Percentiles rank a stretch among this genome's conserved stretches.
phyloP scores from a whole-genome alignment of 1,139 yeast genomes.

The Pichia sp. region DNA sequence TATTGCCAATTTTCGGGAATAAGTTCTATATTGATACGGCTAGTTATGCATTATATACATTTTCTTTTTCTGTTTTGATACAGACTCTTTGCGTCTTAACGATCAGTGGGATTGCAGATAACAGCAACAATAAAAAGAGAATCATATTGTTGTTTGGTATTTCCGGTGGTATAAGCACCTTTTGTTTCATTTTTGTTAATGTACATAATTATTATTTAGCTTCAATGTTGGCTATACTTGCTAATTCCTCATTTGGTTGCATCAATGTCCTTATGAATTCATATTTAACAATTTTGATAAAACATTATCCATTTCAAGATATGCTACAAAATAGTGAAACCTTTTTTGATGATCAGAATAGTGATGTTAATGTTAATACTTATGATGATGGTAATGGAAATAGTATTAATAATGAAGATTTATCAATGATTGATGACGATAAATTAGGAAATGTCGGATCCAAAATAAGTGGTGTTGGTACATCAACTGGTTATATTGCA shows the following conservation, averaged over 20 bases:
- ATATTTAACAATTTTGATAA: slow-evolving; percentile 50
- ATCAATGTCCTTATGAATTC: slow-evolving; percentile 74
- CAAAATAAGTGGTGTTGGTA: slow-evolving; percentile 55
- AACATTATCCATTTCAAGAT: slow-evolving; percentile 26
- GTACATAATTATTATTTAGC: slow-evolving; percentile 47
- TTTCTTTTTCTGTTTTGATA: slow-evolving; percentile 54
- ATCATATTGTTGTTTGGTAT: slow-evolving; percentile 48
- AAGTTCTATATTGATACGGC: slow-evolving; percentile 51
- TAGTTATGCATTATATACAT: slow-evolving; percentile 62
- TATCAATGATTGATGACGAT: slow-evolving; percentile 3
- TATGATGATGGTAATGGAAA: no score
- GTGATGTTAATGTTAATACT: no score
- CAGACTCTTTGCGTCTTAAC: slow-evolving; percentile 62
- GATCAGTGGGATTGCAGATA: slow-evolving; percentile 60
- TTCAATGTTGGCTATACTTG: slow-evolving; percentile 48
- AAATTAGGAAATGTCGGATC: slow-evolving; percentile 34
- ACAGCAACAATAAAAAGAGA: slow-evolving; percentile 47
- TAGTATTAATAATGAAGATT: background rate
- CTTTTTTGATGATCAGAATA: background rate
- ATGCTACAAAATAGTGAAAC: background rate
- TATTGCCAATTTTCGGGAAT: slow-evolving; percentile 33
- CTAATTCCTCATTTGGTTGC: slow-evolving; percentile 65
- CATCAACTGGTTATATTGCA: slow-evolving; percentile 58
- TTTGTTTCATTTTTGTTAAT: slow-evolving; percentile 37
- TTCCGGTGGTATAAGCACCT: slow-evolving; percentile 48